phyloP scores from a whole-genome alignment of 441 rosid species.

The Populus hybrid region DNA sequence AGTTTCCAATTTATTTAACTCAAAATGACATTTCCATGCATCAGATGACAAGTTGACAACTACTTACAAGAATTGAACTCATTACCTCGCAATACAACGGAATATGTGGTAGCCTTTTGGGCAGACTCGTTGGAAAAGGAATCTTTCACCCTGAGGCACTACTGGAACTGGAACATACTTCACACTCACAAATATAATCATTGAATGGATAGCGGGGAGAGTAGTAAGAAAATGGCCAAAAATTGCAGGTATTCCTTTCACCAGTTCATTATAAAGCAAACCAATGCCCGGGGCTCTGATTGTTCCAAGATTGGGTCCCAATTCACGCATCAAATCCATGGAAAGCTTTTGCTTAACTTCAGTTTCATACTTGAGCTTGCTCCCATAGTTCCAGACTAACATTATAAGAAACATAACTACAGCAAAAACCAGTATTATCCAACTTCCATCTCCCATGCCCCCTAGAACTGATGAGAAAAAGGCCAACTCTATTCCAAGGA shows the following conservation, averaged over 20 bases:
- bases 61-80: slow-evolving; percentile 17
- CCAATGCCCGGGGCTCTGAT: slow-evolving; percentile 99
- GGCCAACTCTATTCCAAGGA: slow-evolving; percentile 74
- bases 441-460: slow-evolving; percentile 86
- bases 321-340: slow-evolving; percentile 85
- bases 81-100: slow-evolving; percentile 96
- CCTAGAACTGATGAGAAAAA: slow-evolving; percentile 89
- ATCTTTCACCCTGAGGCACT: slow-evolving; percentile 94
- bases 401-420: slow-evolving; percentile 80
- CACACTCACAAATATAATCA: slow-evolving; percentile 91
- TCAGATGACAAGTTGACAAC: neutral
- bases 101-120: slow-evolving; percentile 86
- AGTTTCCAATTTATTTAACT: neutral
- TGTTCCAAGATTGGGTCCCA: slow-evolving; percentile 92
- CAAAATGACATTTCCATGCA: neutral
- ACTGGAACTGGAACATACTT: slow-evolving; percentile 96
- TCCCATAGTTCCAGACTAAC: slow-evolving; percentile 96
- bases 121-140: slow-evolving; percentile 90
- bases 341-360: slow-evolving; percentile 90
- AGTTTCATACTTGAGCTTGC: slow-evolving; percentile 94
- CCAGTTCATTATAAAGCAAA: slow-evolving; percentile 90
- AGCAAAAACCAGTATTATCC: slow-evolving; percentile 90
- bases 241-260: slow-evolving; percentile 89
- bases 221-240: slow-evolving; percentile 96
- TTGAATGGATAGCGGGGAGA: slow-evolving; percentile 96